Conservation (phyloP, 1,284 basidiomycete genomes). For the Singerocomus inundabilis region DNA sequence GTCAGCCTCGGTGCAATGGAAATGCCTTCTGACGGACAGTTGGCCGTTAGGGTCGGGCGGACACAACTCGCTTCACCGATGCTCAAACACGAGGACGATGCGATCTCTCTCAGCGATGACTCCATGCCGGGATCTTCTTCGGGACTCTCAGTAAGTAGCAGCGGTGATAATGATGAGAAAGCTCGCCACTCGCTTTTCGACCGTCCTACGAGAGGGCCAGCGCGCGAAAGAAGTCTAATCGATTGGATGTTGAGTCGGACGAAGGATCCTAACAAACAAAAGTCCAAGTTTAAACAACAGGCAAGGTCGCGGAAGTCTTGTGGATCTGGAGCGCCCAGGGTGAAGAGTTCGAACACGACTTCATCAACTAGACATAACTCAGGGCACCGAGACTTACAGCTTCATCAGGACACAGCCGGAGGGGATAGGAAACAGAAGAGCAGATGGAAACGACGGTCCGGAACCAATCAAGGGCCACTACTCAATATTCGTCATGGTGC, state of each 20-base stretch:
- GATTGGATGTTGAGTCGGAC: conserved; percentile 57
- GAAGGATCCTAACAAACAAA: conserved; percentile 30
- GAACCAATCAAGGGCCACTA: conserved; percentile 15
- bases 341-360: conserved; percentile 23
- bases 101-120: conserved; percentile 29
- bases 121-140: conserved; percentile 22
- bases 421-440: conserved; percentile 14
- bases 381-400: conserved; percentile 2
- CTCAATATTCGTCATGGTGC: conserved; percentile 26
- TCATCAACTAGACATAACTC: conserved; percentile 7
- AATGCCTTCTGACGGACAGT: conserved; percentile 17
- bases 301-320: conserved; percentile 9
- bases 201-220: conserved; percentile 20
- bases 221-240: conserved; percentile 46
- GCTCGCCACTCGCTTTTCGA: conserved; percentile 33
- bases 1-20: not conserved
- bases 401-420: conserved; percentile 2
- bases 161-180: conserved; percentile 31
- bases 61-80: conserved; percentile 2
- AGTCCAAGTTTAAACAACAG: conserved; percentile 10
- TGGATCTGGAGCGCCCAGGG: conserved; percentile 9
- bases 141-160: conserved; percentile 28
- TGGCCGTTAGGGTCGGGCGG: conserved; percentile 11
- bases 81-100: conserved; percentile 9
- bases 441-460: conserved; percentile 9